Evolutionary conservation across 2,329 filamentous ascomycete species (phyloP), one percentile per base, ranked within the genome.

Genomic region (Penicillium digitatum): DNA sequence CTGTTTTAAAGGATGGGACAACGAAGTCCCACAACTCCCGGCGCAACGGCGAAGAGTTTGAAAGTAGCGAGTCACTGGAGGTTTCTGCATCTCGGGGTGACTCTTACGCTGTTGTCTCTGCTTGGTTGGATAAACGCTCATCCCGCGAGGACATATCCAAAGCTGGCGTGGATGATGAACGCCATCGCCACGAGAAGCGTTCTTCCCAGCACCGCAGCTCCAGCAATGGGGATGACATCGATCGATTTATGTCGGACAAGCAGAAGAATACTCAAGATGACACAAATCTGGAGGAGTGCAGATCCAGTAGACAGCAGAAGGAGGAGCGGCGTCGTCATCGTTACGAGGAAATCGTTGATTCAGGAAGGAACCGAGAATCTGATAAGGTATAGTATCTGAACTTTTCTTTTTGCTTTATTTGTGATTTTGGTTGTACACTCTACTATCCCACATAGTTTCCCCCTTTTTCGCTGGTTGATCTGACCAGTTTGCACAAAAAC

Each of bases 161-260:
- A 58, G 61, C 65, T 48, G 70, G 66, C 53, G 55, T 63, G 31
- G 76, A 77, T 18, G 69, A 71, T 14, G 65, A 68, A 27, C 75
- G 76, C 52, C 76, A 73, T 56, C 75, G 74, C 40, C 77, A 74
- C 57, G 74, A 74, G 59, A 78, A 79, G 63, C 77, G 72, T 67
- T 63, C 72, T 65, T 66, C 72, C 52, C 62, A 74, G 67, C 64
- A 73, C 40, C 62, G 64, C 56, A 72, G 66, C 56, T 70, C 67
- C 34, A 75, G 73, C 38, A 68, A 66, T 50, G 79, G 81, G 26
- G 78, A 81, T 20, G 72, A 54, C 14, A 34, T 65, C 27, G 65
- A 67, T 40, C 79, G 81, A 31, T 73, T 77, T 24, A 76, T 76
- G 29, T 63, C 62, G 52, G 75, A 74, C 63, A 74, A 81, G 57